Evolutionary conservation across 805 yeast species (phyloP), one percentile per base, ranked within the genome.

Genomic region (Metschnikowia chrysomelidarum): DNA sequence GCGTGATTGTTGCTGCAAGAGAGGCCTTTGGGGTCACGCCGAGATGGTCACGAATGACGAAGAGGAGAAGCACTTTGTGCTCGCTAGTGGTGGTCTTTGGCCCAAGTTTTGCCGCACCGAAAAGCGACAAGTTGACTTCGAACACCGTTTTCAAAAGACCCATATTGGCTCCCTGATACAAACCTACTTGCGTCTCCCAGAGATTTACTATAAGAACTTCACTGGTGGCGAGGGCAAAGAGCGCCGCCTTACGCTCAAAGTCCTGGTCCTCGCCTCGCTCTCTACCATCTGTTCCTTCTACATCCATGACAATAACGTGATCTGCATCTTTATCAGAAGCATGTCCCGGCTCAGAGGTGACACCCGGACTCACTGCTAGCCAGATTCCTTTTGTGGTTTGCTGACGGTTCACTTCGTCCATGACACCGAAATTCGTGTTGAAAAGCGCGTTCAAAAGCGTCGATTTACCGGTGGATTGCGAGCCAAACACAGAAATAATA

Each of bases 241-340:
- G 66, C 0, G 98, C 98, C 1, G 96, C 89, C 50, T 93, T 93
- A 39, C 98, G 76, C 62, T 93, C 98, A 59, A 93, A 93, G 62
- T 93, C 98, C 61, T 93, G 97, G 60, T 93, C 98, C 52, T 93
- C 98, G 17, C 98, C 98, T 37, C 97, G 76, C 62, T 93, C 98
- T 41, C 96, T 75, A 31, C 98, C 98, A 64, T 93, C 98, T 1
- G 97, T 89, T 31, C 98, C 98, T 63, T 93, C 98, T n/a, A 93
- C 98, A 56, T 93, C 98, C 74, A 93, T 75, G 2, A 93, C 94
- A 43, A 87, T 73, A 8, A 87, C 68, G 44, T 78, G 69, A 18
- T 58, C 54, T 13, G 33, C 30, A 8, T 38, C 14, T 10, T 30
- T 33, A 20, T 45, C 38, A 6, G 35, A 24, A 9, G 38, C 23